Base-by-base conservation (phyloP, 768 basidiomycete species). In the Strobilomyces dryophilus region DNA sequence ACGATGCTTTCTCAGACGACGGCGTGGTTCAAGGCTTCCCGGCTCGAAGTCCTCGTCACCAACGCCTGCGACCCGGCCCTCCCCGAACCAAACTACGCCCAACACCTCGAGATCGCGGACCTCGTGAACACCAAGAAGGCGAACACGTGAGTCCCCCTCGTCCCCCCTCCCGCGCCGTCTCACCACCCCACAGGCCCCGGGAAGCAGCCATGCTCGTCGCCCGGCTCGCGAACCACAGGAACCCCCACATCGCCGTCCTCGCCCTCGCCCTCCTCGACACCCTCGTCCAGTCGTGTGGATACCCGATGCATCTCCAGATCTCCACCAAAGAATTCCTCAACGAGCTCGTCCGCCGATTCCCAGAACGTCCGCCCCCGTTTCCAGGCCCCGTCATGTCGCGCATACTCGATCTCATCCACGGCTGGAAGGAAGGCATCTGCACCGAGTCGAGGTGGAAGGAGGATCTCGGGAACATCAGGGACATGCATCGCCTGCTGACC, bases 261-360 rank as follows among this genome's bases (percentile, higher is more conserved):
- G 84, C 92, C 4, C 80, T 98, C 11, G 75, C 87, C 6, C 81
- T 95, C 5, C 84, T 98, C 57, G 89, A 94, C 69, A 93, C 90
- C 14, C 85, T 99, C 46, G 88, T 98, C 42, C 89, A 94, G 66
- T 87, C 89, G 37, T 98, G 95, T 67, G 97, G 97, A 69, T 99
- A 99, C 72, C 86, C 95, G 0, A 89, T 99, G 53, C 97, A 98
- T 67, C 85, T 99, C 21, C 97, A 99, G 70, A 89, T 98, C 61
- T 78, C 89, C 17, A 98, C 95, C 39, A 98, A 99, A 66, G 97
- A 98, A 65, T 99, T 98, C 67, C 78, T 98, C 17, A 99, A 99
- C 72, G 97, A 98, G 67, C 86, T 99, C 67, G 97, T 99, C 24
- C 85, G 95, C 45, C 84, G 95, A 60, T 98, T 99, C 69, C 97